Percentiles rank a stretch among this genome's conserved stretches.
Evolutionary conservation across 768 basidiomycete genomes (phyloP).

Genomic region (Amanita inopinata): DNA sequence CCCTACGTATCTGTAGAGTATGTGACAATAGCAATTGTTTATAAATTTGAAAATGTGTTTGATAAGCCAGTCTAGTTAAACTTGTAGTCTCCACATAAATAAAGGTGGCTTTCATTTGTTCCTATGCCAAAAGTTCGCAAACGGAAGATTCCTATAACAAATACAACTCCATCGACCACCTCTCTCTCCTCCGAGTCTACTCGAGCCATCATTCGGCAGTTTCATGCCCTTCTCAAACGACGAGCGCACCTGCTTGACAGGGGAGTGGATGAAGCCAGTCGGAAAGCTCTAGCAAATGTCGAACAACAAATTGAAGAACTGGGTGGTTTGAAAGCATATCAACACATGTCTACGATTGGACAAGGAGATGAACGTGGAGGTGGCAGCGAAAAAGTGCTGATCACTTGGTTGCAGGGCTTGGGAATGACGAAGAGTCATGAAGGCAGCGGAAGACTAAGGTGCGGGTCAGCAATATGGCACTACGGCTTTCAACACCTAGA

Average conservation of each 20-base stretch:
- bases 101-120: not conserved
- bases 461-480: constrained; percentile 11
- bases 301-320: constrained; percentile 51
- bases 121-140: constrained; percentile 29
- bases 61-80: too few relatives aligned
- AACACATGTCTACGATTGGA: constrained; percentile 73
- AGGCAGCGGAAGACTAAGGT: constrained; percentile 24
- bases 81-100: too few relatives aligned
- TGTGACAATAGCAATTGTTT: too few relatives aligned
- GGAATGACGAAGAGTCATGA: constrained; percentile 17
- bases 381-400: constrained; percentile 74
- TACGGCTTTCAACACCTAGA: not conserved
- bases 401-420: constrained; percentile 63
- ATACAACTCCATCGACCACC: constrained; percentile 9
- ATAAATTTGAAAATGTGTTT: not conserved
- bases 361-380: constrained; percentile 79
- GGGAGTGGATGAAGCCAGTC: constrained; percentile 15
- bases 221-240: constrained; percentile 71
- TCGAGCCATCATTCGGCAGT: constrained; percentile 66
- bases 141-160: constrained; percentile 26
- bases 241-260: constrained; percentile 41
- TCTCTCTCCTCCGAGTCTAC: constrained; percentile 42
- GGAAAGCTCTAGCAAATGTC: constrained; percentile 36
- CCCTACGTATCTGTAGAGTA: too few relatives aligned
- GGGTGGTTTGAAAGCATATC: constrained; percentile 78